Percentiles rank a stretch among this genome's conserved stretches.
Evolutionary conservation across 2,329 filamentous ascomycete genomes (phyloP).

Genomic region (Botrytis byssoidea): DNA sequence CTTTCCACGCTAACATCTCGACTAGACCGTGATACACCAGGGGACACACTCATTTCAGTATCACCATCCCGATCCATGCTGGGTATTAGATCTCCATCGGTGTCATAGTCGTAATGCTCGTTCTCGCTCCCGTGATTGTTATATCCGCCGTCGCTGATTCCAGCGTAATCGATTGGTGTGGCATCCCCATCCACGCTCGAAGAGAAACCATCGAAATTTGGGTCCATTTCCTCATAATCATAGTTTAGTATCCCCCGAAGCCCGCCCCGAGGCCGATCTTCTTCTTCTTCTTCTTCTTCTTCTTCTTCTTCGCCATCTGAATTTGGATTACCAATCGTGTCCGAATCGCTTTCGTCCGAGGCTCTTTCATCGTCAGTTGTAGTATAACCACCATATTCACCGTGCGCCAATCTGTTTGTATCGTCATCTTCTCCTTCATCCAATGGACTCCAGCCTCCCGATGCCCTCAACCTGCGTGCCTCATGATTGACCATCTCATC

Average conservation of each 20-base stretch:
- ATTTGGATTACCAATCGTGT: slow-evolving; percentile 33
- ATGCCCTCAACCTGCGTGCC: slow-evolving; percentile 22
- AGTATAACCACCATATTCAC: slow-evolving; percentile 24
- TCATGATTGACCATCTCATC: slow-evolving; percentile 30
- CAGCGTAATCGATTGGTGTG: slow-evolving; percentile 7
- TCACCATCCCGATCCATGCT: slow-evolving; percentile 39
- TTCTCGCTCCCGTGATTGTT: slow-evolving; percentile 7
- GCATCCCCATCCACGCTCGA: slow-evolving; percentile 7
- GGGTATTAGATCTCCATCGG: slow-evolving; percentile 30
- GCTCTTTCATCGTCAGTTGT: slow-evolving; percentile 28
- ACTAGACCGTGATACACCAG: slow-evolving; percentile 25
- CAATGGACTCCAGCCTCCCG: slow-evolving; percentile 39
- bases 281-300: slow-evolving; percentile 35
- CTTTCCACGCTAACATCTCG: slow-evolving; percentile 20
- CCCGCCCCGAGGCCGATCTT: slow-evolving; percentile 28
- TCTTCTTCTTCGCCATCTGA: slow-evolving; percentile 35
- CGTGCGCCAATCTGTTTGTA: slow-evolving; percentile 20
- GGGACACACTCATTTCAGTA: slow-evolving; percentile 39
- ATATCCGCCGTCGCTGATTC: neutral
- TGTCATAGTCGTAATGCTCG: slow-evolving; percentile 13
- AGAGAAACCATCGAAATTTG: neutral
- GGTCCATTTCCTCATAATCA: slow-evolving; percentile 20
- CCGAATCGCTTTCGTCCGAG: slow-evolving; percentile 34
- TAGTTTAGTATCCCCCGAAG: slow-evolving; percentile 31
- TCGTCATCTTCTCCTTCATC: slow-evolving; percentile 37